These are phyloP conservation scores for Suhomyces maxii DNA, from an alignment of 1,139 yeast genomes.

Conservation along the genomic window DNA sequence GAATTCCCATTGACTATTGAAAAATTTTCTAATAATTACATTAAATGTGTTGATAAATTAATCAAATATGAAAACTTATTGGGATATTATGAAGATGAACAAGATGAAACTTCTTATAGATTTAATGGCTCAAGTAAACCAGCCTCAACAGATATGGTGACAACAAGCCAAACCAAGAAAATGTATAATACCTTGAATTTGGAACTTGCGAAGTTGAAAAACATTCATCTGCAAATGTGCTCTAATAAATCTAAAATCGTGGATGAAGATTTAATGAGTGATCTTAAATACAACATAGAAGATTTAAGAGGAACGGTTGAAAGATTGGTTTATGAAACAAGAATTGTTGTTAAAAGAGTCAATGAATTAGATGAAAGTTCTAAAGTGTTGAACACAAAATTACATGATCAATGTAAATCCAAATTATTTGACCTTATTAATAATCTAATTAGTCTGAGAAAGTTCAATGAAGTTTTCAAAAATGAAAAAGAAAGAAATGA, in stretches of 20 bases:
- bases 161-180: conserved; percentile 21
- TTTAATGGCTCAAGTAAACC: not conserved
- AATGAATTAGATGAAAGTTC: conserved; percentile 77
- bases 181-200: conserved; percentile 32
- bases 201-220: conserved; percentile 33
- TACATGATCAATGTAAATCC: conserved; percentile 29
- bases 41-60: conserved; percentile 22
- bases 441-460: conserved; percentile 38
- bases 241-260: conserved; percentile 30
- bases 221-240: conserved; percentile 31
- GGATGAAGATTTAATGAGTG: conserved; percentile 32
- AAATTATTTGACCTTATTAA: conserved; percentile 33
- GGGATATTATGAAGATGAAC: conserved; percentile 1
- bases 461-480: conserved; percentile 33
- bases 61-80: conserved; percentile 14
- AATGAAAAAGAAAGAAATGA: conserved; percentile 31
- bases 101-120: not conserved
- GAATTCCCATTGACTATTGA: conserved; percentile 20
- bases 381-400: conserved; percentile 45
- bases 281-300: conserved; percentile 50
- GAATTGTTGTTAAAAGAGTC: conserved; percentile 69
- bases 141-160: conserved; percentile 4
- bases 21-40: conserved; percentile 26
- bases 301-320: conserved; percentile 74
- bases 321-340: conserved; percentile 74